phyloP scores from a whole-genome alignment of 768 basidiomycete genomes.

The Ramaria sp. region DNA sequence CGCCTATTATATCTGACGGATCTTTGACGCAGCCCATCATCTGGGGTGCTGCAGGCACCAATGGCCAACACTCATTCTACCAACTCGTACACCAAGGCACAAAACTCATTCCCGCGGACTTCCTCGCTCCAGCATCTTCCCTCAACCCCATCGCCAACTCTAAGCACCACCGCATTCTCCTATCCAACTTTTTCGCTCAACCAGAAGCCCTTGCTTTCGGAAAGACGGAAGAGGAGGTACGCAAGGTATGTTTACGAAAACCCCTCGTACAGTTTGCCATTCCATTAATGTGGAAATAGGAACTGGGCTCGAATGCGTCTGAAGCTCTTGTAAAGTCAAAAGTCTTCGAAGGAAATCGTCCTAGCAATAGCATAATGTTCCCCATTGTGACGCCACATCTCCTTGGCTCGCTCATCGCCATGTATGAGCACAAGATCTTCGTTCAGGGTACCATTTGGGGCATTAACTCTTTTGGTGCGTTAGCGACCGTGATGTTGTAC shows the following conservation, averaged over 20 bases:
- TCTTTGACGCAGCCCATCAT: constrained; percentile 67
- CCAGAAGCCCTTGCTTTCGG: constrained; percentile 97
- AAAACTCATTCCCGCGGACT: constrained; percentile 85
- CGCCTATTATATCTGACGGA: constrained; percentile 1
- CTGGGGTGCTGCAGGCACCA: constrained; percentile 97
- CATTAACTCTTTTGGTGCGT: constrained; percentile 93
- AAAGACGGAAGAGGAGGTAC: constrained; percentile 86
- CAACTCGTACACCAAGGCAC: constrained; percentile 94
- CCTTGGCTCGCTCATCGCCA: constrained; percentile 79
- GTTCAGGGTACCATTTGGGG: constrained; percentile 97
- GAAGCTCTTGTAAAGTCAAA: constrained; percentile 91
- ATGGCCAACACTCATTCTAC: constrained; percentile 99
- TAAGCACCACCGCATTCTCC: constrained; percentile 93
- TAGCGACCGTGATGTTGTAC: not conserved
- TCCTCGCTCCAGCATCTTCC: constrained; percentile 79
- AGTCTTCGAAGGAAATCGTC: constrained; percentile 95
- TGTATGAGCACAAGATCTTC: constrained; percentile 99
- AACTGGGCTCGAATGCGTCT: constrained; percentile 49
- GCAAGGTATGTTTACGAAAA: constrained; percentile 18
- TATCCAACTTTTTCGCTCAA: constrained; percentile 98
- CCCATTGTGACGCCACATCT: constrained; percentile 82
- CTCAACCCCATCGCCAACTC: constrained; percentile 82
- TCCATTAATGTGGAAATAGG: constrained; percentile 21
- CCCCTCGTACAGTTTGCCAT: not conserved
- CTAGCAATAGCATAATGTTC: constrained; percentile 95